Percentiles rank a stretch among this genome's conserved stretches.
Conservation (phyloP, 108 stramenopile species). For the Conticribra guillardii region DNA sequence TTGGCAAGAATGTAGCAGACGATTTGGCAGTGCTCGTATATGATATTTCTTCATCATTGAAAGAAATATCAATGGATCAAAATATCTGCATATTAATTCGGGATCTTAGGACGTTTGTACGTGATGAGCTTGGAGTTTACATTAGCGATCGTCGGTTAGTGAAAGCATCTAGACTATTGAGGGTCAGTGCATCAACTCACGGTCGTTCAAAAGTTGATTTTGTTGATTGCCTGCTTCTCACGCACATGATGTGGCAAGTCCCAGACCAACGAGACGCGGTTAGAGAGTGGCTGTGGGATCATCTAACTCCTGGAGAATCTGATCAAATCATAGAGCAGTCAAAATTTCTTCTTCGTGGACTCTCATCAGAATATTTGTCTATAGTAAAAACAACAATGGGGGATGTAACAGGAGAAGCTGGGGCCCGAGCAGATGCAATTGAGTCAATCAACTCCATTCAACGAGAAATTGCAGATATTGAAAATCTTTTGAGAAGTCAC, state of each 20-base stretch:
- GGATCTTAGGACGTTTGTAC: slow-evolving; percentile 55
- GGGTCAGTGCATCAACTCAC: slow-evolving; percentile 67
- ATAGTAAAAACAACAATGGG: slow-evolving; percentile 64
- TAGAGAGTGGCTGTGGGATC: slow-evolving; percentile 68
- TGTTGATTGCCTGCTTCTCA: slow-evolving; percentile 66
- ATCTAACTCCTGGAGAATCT: slow-evolving; percentile 53
- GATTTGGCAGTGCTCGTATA: slow-evolving; percentile 44
- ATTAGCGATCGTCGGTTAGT: slow-evolving; percentile 75
- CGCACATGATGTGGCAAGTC: slow-evolving; percentile 66
- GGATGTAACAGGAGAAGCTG: slow-evolving; percentile 57
- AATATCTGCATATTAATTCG: slow-evolving; percentile 56
- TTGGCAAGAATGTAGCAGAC: slow-evolving; percentile 14
- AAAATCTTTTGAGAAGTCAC: slow-evolving; percentile 34
- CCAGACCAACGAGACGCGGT: slow-evolving; percentile 58
- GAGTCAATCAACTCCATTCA: slow-evolving; percentile 43
- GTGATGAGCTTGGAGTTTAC: slow-evolving; percentile 57
- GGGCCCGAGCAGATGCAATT: slow-evolving; percentile 61
- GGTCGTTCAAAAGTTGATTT: slow-evolving; percentile 61
- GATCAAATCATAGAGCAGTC: slow-evolving; percentile 33
- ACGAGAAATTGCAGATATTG: slow-evolving; percentile 46
- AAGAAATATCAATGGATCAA: slow-evolving; percentile 41
- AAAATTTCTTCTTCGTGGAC: slow-evolving; percentile 60
- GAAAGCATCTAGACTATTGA: slow-evolving; percentile 60
- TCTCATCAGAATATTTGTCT: slow-evolving; percentile 50
- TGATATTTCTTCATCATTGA: slow-evolving; percentile 40